Base-by-base conservation (phyloP, 768 basidiomycete species). In the Aureoboletus auriporus region DNA sequence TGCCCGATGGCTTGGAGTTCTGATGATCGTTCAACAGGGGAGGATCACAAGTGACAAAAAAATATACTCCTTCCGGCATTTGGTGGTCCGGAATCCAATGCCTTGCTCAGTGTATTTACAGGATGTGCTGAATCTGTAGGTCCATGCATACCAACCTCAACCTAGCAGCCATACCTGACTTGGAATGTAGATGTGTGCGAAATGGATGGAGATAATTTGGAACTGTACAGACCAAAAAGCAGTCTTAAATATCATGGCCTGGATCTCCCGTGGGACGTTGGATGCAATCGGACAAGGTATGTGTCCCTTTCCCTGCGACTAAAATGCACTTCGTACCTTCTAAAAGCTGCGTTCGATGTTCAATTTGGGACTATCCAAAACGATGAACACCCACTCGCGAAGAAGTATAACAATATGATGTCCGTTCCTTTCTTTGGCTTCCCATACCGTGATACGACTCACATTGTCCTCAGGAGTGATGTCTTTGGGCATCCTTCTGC, bases 51-150 rank as follows among this genome's bases (percentile, higher is more conserved):
- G 57, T 70, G 80, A 42, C 78, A 82, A 46, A 63, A 76, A 47
- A 79, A 71, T 52, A 69, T 78, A n/a, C 74, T 80, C 69, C 66
- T 77, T 40, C 79, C 78, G 4, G 79, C 75, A 3, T 82, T 82
- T 48, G 78, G 79, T 44, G 70, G 60, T 8, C 72, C 74, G 1
- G 77, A 80, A 53, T 71, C 73, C 26, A 79, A 72, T 46, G 69
- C 78, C 1, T 78, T 76, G 50, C 67, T 80, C 8, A 65, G 71
- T 23, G 66, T 80, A 38, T 81, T 82, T 62, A 69, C 64, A 34
- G 67, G 66, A 47, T 72, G 52, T n/a, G 64, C 58, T 1, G 58
- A 57, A 44, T 49, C 52, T 23, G 65, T 67, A 43, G 11, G 54
- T 23, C 20, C 20, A 23, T 23, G 20, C 20, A 23, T 23, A 23